A percentile compares a stretch with the other conserved stretches of the same genome.
These are phyloP conservation scores for Claviceps africana DNA, from an alignment of 2,329 filamentous ascomycete species.

Conservation along the genomic window DNA sequence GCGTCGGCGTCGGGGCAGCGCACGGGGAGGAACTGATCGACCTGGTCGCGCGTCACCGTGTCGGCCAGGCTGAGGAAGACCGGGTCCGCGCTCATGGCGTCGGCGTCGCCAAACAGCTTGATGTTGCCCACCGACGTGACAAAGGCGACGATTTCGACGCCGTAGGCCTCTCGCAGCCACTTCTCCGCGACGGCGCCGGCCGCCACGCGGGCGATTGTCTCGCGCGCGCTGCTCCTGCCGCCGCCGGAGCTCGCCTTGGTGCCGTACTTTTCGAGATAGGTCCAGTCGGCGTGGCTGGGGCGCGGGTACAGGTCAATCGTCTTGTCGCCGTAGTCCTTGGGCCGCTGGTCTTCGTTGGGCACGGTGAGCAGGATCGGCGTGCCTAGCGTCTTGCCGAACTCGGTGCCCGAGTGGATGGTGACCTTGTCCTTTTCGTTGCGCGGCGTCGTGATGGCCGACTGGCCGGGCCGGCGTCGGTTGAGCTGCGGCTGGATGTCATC, in stretches of 20 bases:
- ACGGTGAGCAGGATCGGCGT: conserved; percentile 83
- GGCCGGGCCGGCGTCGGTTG: conserved; percentile 77
- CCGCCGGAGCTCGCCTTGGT: conserved; percentile 84
- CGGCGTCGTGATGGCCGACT: conserved; percentile 80
- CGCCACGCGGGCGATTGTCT: conserved; percentile 87
- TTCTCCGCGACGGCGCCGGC: conserved; percentile 90
- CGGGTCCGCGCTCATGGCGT: conserved; percentile 56
- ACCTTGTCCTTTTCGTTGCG: conserved; percentile 86
- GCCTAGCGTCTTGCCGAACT: conserved; percentile 78
- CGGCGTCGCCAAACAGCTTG: conserved; percentile 18
- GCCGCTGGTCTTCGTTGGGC: conserved; percentile 82
- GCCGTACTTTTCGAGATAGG: conserved; percentile 94
- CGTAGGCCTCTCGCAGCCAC: conserved; percentile 67
- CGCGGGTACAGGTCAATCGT: conserved; percentile 89
- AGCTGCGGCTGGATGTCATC: conserved; percentile 88
- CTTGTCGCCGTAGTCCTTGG: conserved; percentile 76
- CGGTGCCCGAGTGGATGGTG: conserved; percentile 83
- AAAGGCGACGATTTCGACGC: conserved; percentile 83
- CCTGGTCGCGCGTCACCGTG: conserved; percentile 56
- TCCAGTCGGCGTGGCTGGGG: conserved; percentile 90
- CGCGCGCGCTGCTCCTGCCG: conserved; percentile 78
- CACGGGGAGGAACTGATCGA: conserved; percentile 75
- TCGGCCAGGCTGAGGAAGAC: conserved; percentile 63
- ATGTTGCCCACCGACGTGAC: conserved; percentile 65
- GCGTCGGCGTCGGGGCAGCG: conserved; percentile 62